Percentiles rank a stretch among this genome's conserved stretches.
Conservation (phyloP, 2,329 filamentous ascomycete genomes). For the Tricladium varicosporioides region DNA sequence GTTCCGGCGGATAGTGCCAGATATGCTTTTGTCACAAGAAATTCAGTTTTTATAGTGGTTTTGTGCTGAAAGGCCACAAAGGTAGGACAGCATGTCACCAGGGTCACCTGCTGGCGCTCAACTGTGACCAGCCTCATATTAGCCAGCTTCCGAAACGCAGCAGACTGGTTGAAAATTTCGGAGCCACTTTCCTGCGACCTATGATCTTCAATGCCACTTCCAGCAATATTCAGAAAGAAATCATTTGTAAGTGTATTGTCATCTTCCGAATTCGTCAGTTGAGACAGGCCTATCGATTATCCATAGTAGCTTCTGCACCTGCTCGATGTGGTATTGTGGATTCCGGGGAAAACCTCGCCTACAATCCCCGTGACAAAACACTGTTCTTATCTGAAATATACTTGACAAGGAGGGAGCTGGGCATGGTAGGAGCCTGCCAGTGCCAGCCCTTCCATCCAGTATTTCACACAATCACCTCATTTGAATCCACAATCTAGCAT, state of each 20-base stretch:
- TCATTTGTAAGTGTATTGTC: conserved; percentile 8
- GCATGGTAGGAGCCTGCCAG: background rate
- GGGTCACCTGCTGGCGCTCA: conserved; percentile 4
- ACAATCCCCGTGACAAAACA: conserved; percentile 4
- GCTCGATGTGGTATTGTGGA: background rate
- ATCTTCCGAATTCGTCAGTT: background rate
- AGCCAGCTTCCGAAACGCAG: conserved; percentile 12
- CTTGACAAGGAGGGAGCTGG: background rate
- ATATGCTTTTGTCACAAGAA: background rate
- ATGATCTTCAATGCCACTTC: background rate
- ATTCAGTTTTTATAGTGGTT: background rate
- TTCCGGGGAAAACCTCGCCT: background rate
- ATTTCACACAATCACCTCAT: background rate
- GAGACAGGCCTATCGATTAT: background rate
- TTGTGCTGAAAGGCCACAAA: conserved; percentile 1
- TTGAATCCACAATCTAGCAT: background rate
- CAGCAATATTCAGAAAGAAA: background rate
- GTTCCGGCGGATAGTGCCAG: conserved; percentile 1
- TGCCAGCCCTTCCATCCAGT: background rate
- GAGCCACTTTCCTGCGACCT: background rate
- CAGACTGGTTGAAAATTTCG: conserved; percentile 1
- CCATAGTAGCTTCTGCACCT: conserved; percentile 4
- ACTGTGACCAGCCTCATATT: conserved; percentile 3
- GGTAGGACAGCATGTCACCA: conserved; percentile 6
- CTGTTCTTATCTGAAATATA: background rate